Evolutionary conservation across 2,329 filamentous ascomycete genomes (phyloP).

Genomic region (Ophiocordyceps camponoti-rufipedis): DNA sequence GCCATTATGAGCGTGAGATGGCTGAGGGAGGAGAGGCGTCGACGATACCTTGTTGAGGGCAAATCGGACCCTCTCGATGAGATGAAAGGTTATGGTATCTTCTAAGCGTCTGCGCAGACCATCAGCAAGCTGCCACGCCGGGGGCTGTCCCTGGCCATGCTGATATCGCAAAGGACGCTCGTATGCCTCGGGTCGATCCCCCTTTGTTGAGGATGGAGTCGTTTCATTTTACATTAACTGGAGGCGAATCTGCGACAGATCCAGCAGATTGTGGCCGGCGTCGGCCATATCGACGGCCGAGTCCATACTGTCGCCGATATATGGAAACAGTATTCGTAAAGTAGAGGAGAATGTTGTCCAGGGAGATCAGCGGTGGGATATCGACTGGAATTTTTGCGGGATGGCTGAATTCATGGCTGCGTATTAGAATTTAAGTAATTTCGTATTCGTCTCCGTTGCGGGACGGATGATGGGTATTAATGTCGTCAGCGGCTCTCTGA

Average conservation of each 20-base stretch:
- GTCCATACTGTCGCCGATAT: neutral
- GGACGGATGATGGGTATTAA: neutral
- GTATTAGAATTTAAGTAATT: neutral
- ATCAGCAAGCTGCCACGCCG: neutral
- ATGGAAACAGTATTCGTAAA: neutral
- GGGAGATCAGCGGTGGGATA: no score
- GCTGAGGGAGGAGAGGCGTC: neutral
- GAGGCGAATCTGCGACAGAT: neutral
- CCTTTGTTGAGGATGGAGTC: neutral
- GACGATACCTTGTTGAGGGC: conserved; percentile 48
- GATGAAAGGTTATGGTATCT: conserved; percentile 91
- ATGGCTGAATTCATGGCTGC: neutral
- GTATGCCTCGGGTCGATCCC: neutral
- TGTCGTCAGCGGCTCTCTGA: neutral
- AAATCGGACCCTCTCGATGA: conserved; percentile 97
- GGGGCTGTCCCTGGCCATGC: neutral
- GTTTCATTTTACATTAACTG: neutral
- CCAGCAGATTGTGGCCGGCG: neutral
- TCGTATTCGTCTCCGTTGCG: neutral
- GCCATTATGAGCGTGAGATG: neutral
- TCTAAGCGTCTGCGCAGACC: conserved; percentile 56
- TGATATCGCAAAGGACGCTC: neutral
- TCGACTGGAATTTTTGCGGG: no score
- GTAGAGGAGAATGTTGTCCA: neutral
- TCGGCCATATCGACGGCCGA: neutral